Evolutionary conservation across 805 yeast genomes (phyloP), one percentile per base, ranked within the genome.

Genomic region (Yarrowia porcina): DNA sequence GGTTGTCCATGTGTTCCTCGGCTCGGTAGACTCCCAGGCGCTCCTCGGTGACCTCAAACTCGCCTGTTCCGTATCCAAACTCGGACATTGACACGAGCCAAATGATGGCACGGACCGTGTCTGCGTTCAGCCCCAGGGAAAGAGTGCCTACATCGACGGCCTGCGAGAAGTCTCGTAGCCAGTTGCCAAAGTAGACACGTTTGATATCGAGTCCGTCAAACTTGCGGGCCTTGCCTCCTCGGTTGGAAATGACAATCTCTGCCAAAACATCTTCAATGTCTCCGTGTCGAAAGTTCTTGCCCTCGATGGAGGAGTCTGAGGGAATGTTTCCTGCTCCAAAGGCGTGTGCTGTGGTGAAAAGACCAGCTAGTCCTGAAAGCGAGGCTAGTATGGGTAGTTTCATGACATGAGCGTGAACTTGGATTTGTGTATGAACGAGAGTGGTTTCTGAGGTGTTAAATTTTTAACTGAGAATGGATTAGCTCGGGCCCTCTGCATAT

Each of bases 281-380:
- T 27, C 71, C 71, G 42, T 68, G 70, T 17, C 70, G 62, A 57
- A 68, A 68, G 61, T 67, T 68, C 39, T 63, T 64, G 39, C 70
- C 71, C 52, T 67, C 70, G 20, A 68, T 41, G 1, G 61, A 56
- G 25, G 68, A 66, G 17, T 59, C 62, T 8, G 69, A 65, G 36
- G 70, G 70, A 21, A 68, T 66, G 64, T 67, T 66, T 15, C 70
- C 70, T n/a, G 70, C 71, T 4, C 70, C 70, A 32, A 68, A 68
- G 25, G 70, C 71, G 39, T 41, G 38, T 32, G 63, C 65, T 25
- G 61, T 30, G 28, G 61, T 39, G 28, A 56, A 30, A 18, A 56
- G 59, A 25, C 44, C 27, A 20, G 59, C 44, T 33, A 52, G 59
- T 52, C 59, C 59, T 35, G 44, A 52, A 36, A 52, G 44, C 44